A percentile compares a stretch with the other conserved stretches of the same genome.
Evolutionary conservation across 495 filamentous ascomycete genomes (phyloP).

Genomic region (Cercophora scortea): DNA sequence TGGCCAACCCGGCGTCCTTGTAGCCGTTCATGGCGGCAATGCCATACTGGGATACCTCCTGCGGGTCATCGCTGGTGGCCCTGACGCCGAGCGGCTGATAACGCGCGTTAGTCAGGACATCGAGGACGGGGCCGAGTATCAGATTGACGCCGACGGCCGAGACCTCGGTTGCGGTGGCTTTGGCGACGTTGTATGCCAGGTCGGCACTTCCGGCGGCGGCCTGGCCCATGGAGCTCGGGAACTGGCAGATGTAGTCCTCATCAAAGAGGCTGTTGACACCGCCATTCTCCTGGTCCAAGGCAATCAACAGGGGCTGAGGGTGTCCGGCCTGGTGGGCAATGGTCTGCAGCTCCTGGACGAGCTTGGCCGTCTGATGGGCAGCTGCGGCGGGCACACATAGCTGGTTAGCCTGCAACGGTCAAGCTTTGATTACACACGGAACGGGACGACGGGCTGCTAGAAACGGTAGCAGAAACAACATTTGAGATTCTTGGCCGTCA

Average conservation of each 20-base stretch:
- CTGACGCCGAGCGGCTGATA: constrained; percentile 82
- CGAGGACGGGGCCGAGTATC: constrained; percentile 83
- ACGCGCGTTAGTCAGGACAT: constrained; percentile 80
- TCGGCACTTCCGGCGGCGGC: constrained; percentile 74
- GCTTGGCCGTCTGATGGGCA: constrained; percentile 70
- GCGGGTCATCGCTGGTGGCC: constrained; percentile 77
- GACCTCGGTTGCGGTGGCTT: constrained; percentile 80
- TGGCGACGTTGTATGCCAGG: constrained; percentile 72
- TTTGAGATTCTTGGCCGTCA: constrained; percentile 88
- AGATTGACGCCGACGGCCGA: constrained; percentile 83
- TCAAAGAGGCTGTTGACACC: constrained; percentile 91
- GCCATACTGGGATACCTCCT: constrained; percentile 81
- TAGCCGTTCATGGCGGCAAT: constrained; percentile 84
- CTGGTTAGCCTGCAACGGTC: background rate
- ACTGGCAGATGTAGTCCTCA: constrained; percentile 84
- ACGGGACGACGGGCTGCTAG: too few relatives aligned
- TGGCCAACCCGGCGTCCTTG: constrained; percentile 74
- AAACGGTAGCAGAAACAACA: constrained; percentile 42
- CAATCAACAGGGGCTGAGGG: constrained; percentile 74
- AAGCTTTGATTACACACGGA: background rate
- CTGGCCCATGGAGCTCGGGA: constrained; percentile 85
- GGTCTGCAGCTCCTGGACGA: constrained; percentile 80
- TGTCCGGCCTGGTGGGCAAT: constrained; percentile 83
- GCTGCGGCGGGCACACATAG: constrained; percentile 44
- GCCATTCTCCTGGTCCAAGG: constrained; percentile 88